Base-by-base conservation (phyloP, 148 eudicot species). In the Selenicereus undatus region DNA sequence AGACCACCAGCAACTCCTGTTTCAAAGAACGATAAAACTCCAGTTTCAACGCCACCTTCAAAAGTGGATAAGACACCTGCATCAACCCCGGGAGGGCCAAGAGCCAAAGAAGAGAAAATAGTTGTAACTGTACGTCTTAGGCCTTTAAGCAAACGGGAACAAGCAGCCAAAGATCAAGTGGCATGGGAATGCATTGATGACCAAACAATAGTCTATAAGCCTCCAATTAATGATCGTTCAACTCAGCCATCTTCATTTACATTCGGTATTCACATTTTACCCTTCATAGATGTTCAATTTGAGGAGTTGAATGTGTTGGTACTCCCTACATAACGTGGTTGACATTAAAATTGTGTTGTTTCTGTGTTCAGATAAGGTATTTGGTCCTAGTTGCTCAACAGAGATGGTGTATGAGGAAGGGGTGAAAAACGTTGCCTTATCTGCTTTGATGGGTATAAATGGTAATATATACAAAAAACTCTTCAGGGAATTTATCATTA, bases 391-490 rank as follows among this genome's bases (percentile, higher is more conserved):
- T 65, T 79, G 89, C 83, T 11, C 87, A 73, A 96, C 98, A 60
- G 93, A 90, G 85, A 54, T 82, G 24, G 98, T 93, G 39, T 96
- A 96, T 60, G 97, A 93, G 86, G 97, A 96, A 71, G 99, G 97
- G 73, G 98, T 91, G 68, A 96, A 92, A 81, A 86, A 88, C 64
- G 97, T 96, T 69, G 99, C 99, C 20, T 86, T 96, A 75, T 93
- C 97, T 50, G 90, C 96, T 82, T 70, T 96, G 81, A 93, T 88
- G 91, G 99, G 99, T 75, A 93, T 96, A 76, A 96, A 96, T 84
- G 97, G 99, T 96, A 90, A 68, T 80, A 56, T 32, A n/a, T 77
- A 65, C 60, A 26, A 66, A 56, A n/a, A 14, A 43, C 7, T 68
- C 17, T 50, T 32, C 35, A 11, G 36, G 5, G 12, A 66, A 21